These are phyloP conservation scores for Daedalea quercina DNA, from an alignment of 768 basidiomycete genomes.

Conservation along the genomic window DNA sequence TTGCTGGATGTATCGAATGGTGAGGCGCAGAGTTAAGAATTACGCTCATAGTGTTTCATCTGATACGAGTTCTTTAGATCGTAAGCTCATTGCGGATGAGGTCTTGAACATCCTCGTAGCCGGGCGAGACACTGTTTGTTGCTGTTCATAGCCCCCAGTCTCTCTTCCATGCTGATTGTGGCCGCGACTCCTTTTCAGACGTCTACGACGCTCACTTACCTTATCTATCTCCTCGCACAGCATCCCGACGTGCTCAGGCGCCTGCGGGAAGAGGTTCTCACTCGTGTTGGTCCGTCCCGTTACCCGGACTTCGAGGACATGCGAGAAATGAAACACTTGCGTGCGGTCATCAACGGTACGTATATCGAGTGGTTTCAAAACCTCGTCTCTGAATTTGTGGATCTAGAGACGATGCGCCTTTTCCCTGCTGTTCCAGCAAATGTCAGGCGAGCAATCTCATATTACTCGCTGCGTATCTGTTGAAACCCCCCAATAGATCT, in stretches of 20 bases:
- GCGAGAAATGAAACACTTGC: conserved; percentile 27
- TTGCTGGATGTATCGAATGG: background rate
- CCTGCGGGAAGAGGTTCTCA: conserved; percentile 27
- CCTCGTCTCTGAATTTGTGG: background rate
- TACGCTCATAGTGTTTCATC: conserved; percentile 20
- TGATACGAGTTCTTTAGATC: conserved; percentile 15
- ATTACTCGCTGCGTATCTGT: conserved; percentile 18
- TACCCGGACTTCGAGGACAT: conserved; percentile 27
- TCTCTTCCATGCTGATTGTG: no score
- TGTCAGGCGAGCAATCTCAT: conserved; percentile 25
- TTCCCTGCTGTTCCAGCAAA: conserved; percentile 21
- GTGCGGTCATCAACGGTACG: conserved; percentile 29
- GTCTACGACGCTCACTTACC: conserved; percentile 26
- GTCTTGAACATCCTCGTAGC: conserved; percentile 29
- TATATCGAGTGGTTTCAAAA: background rate
- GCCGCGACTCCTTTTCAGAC: conserved; percentile 15
- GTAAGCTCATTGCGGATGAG: conserved; percentile 25
- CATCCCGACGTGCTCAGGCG: conserved; percentile 23
- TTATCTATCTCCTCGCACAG: conserved; percentile 25
- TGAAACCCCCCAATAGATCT: background rate
- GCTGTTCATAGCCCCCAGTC: background rate
- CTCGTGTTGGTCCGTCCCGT: conserved; percentile 19
- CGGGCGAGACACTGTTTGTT: conserved; percentile 25
- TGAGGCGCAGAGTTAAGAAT: background rate
- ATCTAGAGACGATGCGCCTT: conserved; percentile 20